Evolutionary conservation across 2,329 filamentous ascomycete species (phyloP).

Genomic region (Botrytis medusae): DNA sequence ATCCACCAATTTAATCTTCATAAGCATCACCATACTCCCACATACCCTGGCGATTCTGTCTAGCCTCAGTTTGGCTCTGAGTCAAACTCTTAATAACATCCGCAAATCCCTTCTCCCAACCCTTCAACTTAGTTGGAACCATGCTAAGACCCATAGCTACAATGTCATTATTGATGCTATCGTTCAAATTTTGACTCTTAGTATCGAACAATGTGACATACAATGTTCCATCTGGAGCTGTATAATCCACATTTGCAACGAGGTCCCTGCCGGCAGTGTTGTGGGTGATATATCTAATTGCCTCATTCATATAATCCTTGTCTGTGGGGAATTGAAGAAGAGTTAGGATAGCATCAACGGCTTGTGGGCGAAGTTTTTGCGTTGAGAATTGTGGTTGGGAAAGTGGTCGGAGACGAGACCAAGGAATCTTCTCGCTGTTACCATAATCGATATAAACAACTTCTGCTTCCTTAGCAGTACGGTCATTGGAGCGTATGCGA

Average conservation of each 20-base stretch:
- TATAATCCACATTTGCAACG: constrained; percentile 87
- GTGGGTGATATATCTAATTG: constrained; percentile 72
- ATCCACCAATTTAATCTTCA: constrained; percentile 62
- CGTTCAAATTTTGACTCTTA: constrained; percentile 61
- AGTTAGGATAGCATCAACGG: constrained; percentile 80
- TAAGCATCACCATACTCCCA: constrained; percentile 99
- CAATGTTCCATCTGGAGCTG: constrained; percentile 77
- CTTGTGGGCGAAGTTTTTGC: constrained; percentile 83
- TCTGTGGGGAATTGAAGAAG: constrained; percentile 85
- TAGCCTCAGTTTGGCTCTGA: constrained; percentile 74
- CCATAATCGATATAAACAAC: constrained; percentile 96
- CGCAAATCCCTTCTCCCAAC: constrained; percentile 79
- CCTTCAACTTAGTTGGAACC: constrained; percentile 88
- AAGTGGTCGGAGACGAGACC: constrained; percentile 80
- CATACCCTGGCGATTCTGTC: constrained; percentile 78
- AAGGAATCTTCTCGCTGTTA: constrained; percentile 86
- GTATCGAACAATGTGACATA: constrained; percentile 89
- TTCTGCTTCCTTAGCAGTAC: constrained; percentile 82
- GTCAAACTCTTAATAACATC: constrained; percentile 71
- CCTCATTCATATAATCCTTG: constrained; percentile 79
- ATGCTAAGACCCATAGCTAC: constrained; percentile 82
- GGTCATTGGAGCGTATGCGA: constrained; percentile 87
- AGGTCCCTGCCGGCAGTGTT: constrained; percentile 73
- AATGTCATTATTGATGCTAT: constrained; percentile 88
- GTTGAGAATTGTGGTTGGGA: constrained; percentile 74